phyloP scores from a whole-genome alignment of 305 asterid genomes.

The Ajuga reptans region DNA sequence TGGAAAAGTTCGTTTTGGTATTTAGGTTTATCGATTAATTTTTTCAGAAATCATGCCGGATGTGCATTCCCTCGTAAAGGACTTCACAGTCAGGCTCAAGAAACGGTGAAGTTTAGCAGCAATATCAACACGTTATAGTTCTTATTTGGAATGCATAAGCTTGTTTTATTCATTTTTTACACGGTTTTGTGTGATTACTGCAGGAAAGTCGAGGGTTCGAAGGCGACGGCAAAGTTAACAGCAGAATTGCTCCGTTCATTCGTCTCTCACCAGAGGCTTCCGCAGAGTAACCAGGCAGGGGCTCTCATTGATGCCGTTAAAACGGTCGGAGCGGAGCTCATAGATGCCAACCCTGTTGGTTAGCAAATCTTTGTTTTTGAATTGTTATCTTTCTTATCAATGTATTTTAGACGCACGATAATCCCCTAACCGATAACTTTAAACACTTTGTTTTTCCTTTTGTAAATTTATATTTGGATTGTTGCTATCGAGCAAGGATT shows the following conservation, averaged over 20 bases:
- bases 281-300: background rate
- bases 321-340: background rate
- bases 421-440: background rate
- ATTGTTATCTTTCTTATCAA: background rate
- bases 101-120: constrained; percentile 3
- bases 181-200: background rate
- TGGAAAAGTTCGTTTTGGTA: background rate
- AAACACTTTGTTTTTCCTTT: background rate
- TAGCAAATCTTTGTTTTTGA: background rate
- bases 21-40: background rate
- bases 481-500: background rate
- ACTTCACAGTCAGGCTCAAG: constrained; percentile 8
- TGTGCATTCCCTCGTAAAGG: background rate
- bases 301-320: background rate
- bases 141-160: background rate
- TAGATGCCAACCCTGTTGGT: background rate
- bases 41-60: constrained; percentile 2
- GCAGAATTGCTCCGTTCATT: background rate
- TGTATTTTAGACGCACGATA: background rate
- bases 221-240: background rate
- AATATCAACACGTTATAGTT: background rate
- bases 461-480: background rate
- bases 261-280: background rate
- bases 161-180: background rate
- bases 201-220: background rate